Conservation (phyloP, 495 filamentous ascomycete species). For the Aspergillus sparsus region DNA sequence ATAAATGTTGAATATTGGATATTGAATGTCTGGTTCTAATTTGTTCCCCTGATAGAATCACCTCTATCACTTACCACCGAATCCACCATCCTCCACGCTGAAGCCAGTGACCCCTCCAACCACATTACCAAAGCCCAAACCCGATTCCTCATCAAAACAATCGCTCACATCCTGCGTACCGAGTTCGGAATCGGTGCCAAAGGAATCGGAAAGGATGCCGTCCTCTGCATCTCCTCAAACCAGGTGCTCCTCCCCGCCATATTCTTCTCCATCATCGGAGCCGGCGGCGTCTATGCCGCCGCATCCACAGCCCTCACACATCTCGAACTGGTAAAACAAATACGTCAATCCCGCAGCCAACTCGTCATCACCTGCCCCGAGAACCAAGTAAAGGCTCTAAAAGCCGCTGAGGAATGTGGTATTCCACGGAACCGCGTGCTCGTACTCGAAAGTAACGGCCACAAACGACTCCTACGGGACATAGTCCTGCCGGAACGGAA, state of each 20-base stretch:
- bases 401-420: slow-evolving; percentile 13
- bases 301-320: slow-evolving; percentile 20
- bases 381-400: slow-evolving; percentile 14
- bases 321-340: slow-evolving; percentile 14
- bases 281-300: slow-evolving; percentile 22
- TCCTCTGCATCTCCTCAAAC: slow-evolving; percentile 21
- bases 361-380: slow-evolving; percentile 18
- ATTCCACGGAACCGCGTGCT: slow-evolving; percentile 14
- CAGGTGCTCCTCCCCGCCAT: slow-evolving; percentile 20
- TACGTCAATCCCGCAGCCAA: slow-evolving; percentile 13
- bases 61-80: slow-evolving; percentile 15
- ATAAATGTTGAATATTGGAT: background rate
- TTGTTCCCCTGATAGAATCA: slow-evolving; percentile 2
- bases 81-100: slow-evolving; percentile 20
- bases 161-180: slow-evolving; percentile 17
- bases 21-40: background rate
- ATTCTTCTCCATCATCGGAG: slow-evolving; percentile 20
- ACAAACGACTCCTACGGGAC: slow-evolving; percentile 11
- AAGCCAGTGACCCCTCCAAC: slow-evolving; percentile 21
- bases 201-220: slow-evolving; percentile 16
- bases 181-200: slow-evolving; percentile 17
- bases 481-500: slow-evolving; percentile 10
- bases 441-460: slow-evolving; percentile 19
- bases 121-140: slow-evolving; percentile 19
- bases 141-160: slow-evolving; percentile 15